Evolutionary conservation across 2,329 filamentous ascomycete genomes (phyloP).

Genomic region (Pyrenophora seminiperda): DNA sequence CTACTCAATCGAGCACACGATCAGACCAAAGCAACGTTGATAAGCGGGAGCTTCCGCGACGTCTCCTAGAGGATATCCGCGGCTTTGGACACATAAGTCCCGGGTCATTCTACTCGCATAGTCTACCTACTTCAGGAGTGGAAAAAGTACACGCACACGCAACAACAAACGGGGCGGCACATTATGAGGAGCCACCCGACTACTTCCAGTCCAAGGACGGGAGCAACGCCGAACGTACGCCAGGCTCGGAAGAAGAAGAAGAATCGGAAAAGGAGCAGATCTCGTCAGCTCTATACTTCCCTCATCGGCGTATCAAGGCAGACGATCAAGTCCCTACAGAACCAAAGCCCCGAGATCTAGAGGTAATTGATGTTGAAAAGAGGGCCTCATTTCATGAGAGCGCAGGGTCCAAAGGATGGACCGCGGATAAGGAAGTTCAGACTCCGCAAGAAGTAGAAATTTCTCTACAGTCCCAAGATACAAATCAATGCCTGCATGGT

Average conservation of each 20-base stretch:
- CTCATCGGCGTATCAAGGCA: constrained; percentile 66
- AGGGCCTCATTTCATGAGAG: constrained; percentile 33
- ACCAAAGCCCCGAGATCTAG: constrained; percentile 31
- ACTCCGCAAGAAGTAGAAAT: constrained; percentile 64
- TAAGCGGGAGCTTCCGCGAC: constrained; percentile 51
- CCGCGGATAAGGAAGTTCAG: constrained; percentile 37
- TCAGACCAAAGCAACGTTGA: constrained; percentile 4
- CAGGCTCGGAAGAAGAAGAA: constrained; percentile 52
- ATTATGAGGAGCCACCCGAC: constrained; percentile 29
- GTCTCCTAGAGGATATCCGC: constrained; percentile 62
- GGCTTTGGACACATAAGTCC: constrained; percentile 60
- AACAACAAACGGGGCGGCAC: constrained; percentile 20
- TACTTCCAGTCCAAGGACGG: constrained; percentile 37
- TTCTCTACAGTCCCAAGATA: constrained; percentile 64
- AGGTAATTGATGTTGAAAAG: constrained; percentile 33
- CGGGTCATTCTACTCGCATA: constrained; percentile 61
- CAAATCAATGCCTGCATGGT: constrained; percentile 65
- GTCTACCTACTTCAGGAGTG: constrained; percentile 42
- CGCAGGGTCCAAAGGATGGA: constrained; percentile 37
- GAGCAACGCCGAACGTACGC: constrained; percentile 31
- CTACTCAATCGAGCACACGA: constrained; percentile 1
- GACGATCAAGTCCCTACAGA: constrained; percentile 44
- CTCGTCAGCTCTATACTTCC: constrained; percentile 81
- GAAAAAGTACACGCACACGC: constrained; percentile 39
- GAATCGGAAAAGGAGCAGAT: constrained; percentile 82